A percentile compares a stretch with the other conserved stretches of the same genome.
Evolutionary conservation across 306 rosid species (phyloP).

Genomic region (Quercus engelmannii): DNA sequence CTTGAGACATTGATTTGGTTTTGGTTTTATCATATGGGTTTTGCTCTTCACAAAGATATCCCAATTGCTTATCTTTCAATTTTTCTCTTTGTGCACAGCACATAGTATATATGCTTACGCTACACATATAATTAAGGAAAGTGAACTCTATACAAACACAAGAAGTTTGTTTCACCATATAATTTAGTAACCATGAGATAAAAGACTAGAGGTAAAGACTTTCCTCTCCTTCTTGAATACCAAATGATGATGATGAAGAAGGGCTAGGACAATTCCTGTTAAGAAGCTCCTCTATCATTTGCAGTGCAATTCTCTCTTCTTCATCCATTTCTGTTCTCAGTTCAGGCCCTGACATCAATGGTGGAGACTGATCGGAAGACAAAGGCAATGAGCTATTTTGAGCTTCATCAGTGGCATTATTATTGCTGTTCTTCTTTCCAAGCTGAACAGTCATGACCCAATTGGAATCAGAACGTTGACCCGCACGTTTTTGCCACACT

Average conservation of each 20-base stretch:
- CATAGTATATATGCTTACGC: background rate
- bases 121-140: background rate
- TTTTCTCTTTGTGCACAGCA: background rate
- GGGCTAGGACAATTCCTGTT: constrained; percentile 52
- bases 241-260: constrained; percentile 22
- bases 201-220: constrained; percentile 19
- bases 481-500: constrained; percentile 86
- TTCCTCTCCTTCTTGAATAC: constrained; percentile 26
- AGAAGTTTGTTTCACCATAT: background rate
- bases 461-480: constrained; percentile 57
- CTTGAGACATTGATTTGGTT: background rate
- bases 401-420: background rate
- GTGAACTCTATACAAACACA: background rate
- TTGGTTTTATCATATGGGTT: background rate
- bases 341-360: background rate
- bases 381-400: background rate
- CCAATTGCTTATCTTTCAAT: background rate
- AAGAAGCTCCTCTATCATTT: constrained; percentile 95
- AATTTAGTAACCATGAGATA: background rate
- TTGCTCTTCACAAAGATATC: background rate
- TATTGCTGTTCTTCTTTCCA: constrained; percentile 26
- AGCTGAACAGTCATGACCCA: constrained; percentile 80
- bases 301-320: constrained; percentile 71
- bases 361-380: background rate
- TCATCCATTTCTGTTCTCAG: constrained; percentile 37